Percentiles rank a stretch among this genome's conserved stretches.
phyloP scores from a whole-genome alignment of 2,329 filamentous ascomycete genomes.

The Periconia macrospinosa region DNA sequence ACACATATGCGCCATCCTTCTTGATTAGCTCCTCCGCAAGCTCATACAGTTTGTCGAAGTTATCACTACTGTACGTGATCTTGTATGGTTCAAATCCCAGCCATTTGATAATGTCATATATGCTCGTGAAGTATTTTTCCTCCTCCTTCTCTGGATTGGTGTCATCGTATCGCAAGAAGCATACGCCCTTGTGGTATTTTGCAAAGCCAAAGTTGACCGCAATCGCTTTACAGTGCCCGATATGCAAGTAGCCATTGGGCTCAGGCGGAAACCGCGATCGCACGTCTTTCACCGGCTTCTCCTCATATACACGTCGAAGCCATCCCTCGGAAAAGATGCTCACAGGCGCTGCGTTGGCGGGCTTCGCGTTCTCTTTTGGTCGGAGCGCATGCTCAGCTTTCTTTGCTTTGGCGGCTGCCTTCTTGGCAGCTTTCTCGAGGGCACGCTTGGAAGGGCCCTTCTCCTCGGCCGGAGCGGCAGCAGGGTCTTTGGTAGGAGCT shows the following conservation, averaged over 20 bases:
- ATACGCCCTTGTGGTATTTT: slow-evolving; percentile 75
- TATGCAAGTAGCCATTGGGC: slow-evolving; percentile 91
- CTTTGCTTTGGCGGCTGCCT: slow-evolving; percentile 48
- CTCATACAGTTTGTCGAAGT: slow-evolving; percentile 86
- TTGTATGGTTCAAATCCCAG: slow-evolving; percentile 77
- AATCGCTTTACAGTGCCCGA: slow-evolving; percentile 95
- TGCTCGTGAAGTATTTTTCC: slow-evolving; percentile 85
- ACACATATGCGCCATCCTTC: slow-evolving; percentile 74
- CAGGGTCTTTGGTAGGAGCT: slow-evolving; percentile 3
- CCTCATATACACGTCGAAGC: slow-evolving; percentile 54
- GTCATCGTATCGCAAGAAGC: slow-evolving; percentile 83
- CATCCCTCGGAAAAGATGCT: slow-evolving; percentile 53
- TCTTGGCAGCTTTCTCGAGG: slow-evolving; percentile 53
- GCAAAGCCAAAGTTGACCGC: slow-evolving; percentile 97
- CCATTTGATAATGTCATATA: slow-evolving; percentile 86
- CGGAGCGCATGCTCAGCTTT: slow-evolving; percentile 48
- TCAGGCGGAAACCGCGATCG: slow-evolving; percentile 56
- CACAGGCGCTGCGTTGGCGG: slow-evolving; percentile 30
- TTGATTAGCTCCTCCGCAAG: slow-evolving; percentile 82
- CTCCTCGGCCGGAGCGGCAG: slow-evolving; percentile 24
- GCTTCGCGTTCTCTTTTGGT: slow-evolving; percentile 41
- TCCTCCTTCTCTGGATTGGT: slow-evolving; percentile 95
- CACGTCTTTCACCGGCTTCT: slow-evolving; percentile 51
- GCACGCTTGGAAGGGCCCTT: slow-evolving; percentile 51
- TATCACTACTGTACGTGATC: slow-evolving; percentile 87